Conservation (phyloP, 208 protist species). For the Vickermania ingenoplastis region DNA sequence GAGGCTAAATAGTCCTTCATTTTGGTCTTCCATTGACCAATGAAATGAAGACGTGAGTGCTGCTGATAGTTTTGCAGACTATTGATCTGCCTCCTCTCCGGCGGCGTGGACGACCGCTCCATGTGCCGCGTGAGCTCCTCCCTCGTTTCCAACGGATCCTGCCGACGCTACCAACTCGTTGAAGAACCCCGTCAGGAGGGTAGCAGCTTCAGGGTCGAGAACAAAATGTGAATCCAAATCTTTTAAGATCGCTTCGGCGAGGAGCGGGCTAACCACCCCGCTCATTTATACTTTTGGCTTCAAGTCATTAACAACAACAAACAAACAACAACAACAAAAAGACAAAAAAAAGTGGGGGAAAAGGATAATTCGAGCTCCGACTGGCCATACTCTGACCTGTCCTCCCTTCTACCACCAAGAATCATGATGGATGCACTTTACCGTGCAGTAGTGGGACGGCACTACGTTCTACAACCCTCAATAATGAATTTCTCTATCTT, state of each 20-base stretch:
- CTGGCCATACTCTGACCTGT: no score
- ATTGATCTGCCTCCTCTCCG: constrained; percentile 56
- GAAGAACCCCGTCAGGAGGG: not conserved
- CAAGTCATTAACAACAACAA: no score
- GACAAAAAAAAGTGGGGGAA: constrained; percentile 7
- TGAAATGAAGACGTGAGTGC: constrained; percentile 89
- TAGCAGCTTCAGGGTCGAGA: not conserved
- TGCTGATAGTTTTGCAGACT: constrained; percentile 82
- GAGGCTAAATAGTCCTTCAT: constrained; percentile 57
- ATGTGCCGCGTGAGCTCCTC: not conserved
- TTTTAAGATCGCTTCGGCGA: not conserved
- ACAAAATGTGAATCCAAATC: not conserved
- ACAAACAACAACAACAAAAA: constrained; percentile 12
- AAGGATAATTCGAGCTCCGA: no score
- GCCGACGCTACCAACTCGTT: not conserved
- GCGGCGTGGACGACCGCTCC: constrained; percentile 9
- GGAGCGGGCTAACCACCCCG: not conserved
- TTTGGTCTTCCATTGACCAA: constrained; percentile 86
- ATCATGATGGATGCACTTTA: no score
- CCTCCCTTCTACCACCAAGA: no score
- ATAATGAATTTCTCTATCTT: no score
- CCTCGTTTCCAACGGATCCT: not conserved
- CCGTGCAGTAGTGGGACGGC: no score
- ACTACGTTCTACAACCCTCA: no score
- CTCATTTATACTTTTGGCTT: no score